Evolutionary conservation across 2,329 filamentous ascomycete genomes (phyloP).

Genomic region (Aspergillus aculeatus): DNA sequence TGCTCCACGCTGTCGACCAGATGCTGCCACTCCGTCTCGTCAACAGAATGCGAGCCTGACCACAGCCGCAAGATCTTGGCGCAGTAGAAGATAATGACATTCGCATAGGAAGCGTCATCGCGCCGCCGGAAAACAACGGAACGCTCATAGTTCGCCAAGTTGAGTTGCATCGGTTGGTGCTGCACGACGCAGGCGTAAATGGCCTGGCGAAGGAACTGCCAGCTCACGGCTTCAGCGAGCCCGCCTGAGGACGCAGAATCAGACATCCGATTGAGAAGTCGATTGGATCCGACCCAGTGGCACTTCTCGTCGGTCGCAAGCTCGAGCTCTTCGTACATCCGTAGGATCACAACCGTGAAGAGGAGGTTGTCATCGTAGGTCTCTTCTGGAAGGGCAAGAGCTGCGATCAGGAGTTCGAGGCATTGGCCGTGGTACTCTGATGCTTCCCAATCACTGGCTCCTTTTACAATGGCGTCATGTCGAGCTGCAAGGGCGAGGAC

Average conservation of each 20-base stretch:
- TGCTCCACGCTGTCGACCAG: constrained; percentile 27
- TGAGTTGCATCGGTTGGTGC: constrained; percentile 38
- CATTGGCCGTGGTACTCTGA: constrained; percentile 49
- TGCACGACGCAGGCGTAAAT: constrained; percentile 43
- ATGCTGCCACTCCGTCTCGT: constrained; percentile 24
- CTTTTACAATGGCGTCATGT: constrained; percentile 43
- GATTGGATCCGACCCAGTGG: constrained; percentile 41
- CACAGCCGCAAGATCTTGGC: constrained; percentile 38
- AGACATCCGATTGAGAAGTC: constrained; percentile 40
- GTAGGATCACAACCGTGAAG: constrained; percentile 50
- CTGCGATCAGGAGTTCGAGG: constrained; percentile 48
- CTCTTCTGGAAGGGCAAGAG: constrained; percentile 43
- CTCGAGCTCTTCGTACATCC: constrained; percentile 50
- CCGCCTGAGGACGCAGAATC: constrained; percentile 42
- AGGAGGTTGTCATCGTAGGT: constrained; percentile 50
- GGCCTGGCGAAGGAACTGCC: constrained; percentile 44
- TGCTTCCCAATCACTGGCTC: constrained; percentile 43
- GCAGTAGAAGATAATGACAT: constrained; percentile 41
- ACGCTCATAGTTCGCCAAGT: constrained; percentile 40
- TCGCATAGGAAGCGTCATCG: constrained; percentile 41
- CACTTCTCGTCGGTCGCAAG: constrained; percentile 33
- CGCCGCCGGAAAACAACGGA: constrained; percentile 38
- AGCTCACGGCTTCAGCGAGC: constrained; percentile 42
- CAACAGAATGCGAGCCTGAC: constrained; percentile 24
- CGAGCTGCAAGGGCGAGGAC: constrained; percentile 49